Conservation (phyloP, 306 rosid species). For the Lathyrus tuberosus region DNA sequence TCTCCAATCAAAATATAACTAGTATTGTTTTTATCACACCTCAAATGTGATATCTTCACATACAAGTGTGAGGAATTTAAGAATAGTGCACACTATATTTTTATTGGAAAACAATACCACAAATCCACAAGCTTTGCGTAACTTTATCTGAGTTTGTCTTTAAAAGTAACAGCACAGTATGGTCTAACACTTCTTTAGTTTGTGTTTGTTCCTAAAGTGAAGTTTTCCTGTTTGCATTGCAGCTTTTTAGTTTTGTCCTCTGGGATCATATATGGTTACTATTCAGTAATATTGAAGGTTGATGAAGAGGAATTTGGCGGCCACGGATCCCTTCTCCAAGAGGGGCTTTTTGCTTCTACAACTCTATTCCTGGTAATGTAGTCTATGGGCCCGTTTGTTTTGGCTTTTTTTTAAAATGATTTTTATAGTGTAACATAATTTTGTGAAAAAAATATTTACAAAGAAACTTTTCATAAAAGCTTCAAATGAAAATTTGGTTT, state of each 20-base stretch:
- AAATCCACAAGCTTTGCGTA: too few species aligned
- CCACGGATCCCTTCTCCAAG: constrained; percentile 98
- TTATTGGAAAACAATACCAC: not conserved
- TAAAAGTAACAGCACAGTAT: not conserved
- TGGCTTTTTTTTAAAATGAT: too few species aligned
- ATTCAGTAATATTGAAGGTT: constrained; percentile 79
- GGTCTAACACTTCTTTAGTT: not conserved
- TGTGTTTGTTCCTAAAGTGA: not conserved
- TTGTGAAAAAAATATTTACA: too few species aligned
- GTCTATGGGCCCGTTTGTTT: too few species aligned
- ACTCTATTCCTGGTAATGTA: constrained; percentile 89
- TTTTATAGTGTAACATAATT: too few species aligned
- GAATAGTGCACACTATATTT: not conserved
- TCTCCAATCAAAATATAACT: not conserved
- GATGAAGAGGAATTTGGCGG: constrained; percentile 99
- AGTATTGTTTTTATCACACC: not conserved
- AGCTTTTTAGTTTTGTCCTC: constrained; percentile 79
- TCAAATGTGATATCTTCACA: not conserved
- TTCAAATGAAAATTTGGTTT: too few species aligned
- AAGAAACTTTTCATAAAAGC: too few species aligned
- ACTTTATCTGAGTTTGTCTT: not conserved
- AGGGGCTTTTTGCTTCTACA: constrained; percentile 91
- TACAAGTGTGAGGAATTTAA: not conserved
- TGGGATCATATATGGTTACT: constrained; percentile 78
- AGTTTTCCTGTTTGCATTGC: constrained; percentile 38